Evolutionary conservation across 495 filamentous ascomycete genomes (phyloP).

Genomic region (Lasiosphaeris hirsuta): DNA sequence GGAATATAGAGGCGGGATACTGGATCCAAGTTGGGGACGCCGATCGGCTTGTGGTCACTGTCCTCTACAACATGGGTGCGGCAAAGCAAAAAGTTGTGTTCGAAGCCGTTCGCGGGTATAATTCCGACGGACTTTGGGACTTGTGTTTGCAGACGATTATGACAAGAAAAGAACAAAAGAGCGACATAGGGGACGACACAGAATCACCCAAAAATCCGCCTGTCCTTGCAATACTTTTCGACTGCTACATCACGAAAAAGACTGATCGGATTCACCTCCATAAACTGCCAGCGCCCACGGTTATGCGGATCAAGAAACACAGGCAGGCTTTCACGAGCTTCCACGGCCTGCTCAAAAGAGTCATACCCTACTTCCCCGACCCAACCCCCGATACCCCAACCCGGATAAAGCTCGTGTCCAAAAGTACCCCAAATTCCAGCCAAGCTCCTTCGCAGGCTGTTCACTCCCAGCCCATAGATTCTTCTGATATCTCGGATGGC

Average conservation of each 20-base stretch:
- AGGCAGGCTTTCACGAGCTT: constrained; percentile 12
- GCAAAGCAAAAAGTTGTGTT: constrained; percentile 1
- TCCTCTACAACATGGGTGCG: constrained; percentile 16
- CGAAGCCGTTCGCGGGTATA: background rate
- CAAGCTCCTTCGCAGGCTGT: too few species aligned
- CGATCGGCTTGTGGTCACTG: constrained; percentile 25
- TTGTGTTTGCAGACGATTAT: constrained; percentile 15
- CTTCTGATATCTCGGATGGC: too few species aligned
- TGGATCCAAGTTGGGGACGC: constrained; percentile 23
- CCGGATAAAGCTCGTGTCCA: constrained; percentile 3
- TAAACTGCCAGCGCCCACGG: background rate
- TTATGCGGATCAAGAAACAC: constrained; percentile 1
- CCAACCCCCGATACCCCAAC: constrained; percentile 6
- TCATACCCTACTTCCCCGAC: constrained; percentile 13
- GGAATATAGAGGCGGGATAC: constrained; percentile 13
- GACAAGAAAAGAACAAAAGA: too few species aligned
- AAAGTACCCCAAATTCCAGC: too few species aligned
- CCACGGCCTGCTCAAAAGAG: constrained; percentile 12
- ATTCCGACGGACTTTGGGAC: constrained; percentile 19
- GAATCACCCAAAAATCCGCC: background rate
- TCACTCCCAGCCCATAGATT: too few species aligned
- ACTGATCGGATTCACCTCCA: background rate
- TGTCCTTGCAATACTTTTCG: constrained; percentile 21
- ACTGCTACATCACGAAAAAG: constrained; percentile 17
- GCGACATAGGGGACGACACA: too few species aligned